Evolutionary conservation across 352 stramenopile genomes (phyloP), one percentile per base, ranked within the genome.

Genomic region (Pythium oligandrum): DNA sequence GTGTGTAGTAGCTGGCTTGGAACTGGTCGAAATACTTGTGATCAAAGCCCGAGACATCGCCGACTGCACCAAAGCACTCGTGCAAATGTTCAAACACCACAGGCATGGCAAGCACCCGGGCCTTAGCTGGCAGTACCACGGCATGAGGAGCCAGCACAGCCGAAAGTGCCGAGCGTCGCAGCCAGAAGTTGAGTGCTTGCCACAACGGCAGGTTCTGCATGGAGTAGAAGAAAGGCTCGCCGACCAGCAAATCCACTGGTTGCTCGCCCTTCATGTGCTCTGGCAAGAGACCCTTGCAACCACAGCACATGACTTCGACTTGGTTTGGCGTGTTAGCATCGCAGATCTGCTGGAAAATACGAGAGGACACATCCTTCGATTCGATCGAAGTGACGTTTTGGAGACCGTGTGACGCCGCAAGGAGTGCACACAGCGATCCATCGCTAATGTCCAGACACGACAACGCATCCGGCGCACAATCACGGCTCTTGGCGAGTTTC

Each of bases 181-280:
- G 61, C 82, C 82, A 93, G 49, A 89, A 93, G 78, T 93, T 93
- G 59, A 89, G 76, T 31, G 79, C 77, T 45, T 90, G 75, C 82
- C 82, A 93, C 0, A 90, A 63, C 35, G 79, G 77, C 7, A 93
- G 64, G 55, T 90, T 93, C 65, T 93, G 82, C 82, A 93, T 93
- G 47, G 79, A 78, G 61, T 93, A 93, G 73, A 89, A 93, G 52
- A 93, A 93, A 1, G 78, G 75, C 50, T 93, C 82, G 3, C 71
- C 78, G 8, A 90, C 66, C 1, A 93, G 65, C 45, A 93, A 48
- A 51, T 90, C 73, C 4, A 76, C 73, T 4, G 59, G 63, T 2
- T 69, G 56, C 53, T 82, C 68, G 38, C 63, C 64, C 48, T 83
- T 68, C 7, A 93, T 51, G 45, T 93, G 78, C 32, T 83, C 82